Evolutionary conservation across 1,284 basidiomycete species (phyloP).

Genomic region (Naganishia sp.): DNA sequence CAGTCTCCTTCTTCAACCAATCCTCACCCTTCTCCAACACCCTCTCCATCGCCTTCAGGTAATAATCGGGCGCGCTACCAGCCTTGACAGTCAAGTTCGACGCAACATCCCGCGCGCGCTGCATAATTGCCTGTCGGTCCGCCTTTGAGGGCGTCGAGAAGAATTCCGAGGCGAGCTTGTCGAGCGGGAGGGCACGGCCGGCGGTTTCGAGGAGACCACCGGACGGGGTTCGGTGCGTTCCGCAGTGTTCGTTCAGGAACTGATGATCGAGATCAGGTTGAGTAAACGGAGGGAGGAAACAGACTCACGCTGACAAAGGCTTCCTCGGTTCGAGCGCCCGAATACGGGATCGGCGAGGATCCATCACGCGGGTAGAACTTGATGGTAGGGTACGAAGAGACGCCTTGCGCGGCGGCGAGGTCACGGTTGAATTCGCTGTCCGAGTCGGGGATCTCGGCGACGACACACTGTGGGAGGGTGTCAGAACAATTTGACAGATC

Average conservation of each 20-base stretch:
- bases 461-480: conserved; percentile 63
- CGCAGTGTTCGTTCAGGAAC: conserved; percentile 79
- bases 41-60: conserved; percentile 90
- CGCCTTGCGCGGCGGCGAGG: conserved; percentile 71
- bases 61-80: conserved; percentile 61
- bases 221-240: conserved; percentile 76
- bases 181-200: conserved; percentile 76
- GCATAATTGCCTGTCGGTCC: conserved; percentile 62
- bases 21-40: conserved; percentile 68
- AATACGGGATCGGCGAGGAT: conserved; percentile 64
- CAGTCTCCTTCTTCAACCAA: conserved; percentile 84
- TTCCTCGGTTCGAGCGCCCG: conserved; percentile 51
- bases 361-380: conserved; percentile 85
- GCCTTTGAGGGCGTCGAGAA: conserved; percentile 55
- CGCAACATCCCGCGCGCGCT: conserved; percentile 57
- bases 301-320: conserved; percentile 53
- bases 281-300: background rate
- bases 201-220: conserved; percentile 81
- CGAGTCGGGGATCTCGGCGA: conserved; percentile 82
- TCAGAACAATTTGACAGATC: background rate
- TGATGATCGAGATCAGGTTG: conserved; percentile 13
- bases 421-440: conserved; percentile 78
- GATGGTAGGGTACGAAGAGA: conserved; percentile 82
- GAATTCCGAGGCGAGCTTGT: conserved; percentile 76
- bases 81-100: conserved; percentile 41